Percentiles rank a stretch among this genome's conserved stretches.
phyloP scores from a whole-genome alignment of 2,329 filamentous ascomycete species.

The Neurospora sp. region DNA sequence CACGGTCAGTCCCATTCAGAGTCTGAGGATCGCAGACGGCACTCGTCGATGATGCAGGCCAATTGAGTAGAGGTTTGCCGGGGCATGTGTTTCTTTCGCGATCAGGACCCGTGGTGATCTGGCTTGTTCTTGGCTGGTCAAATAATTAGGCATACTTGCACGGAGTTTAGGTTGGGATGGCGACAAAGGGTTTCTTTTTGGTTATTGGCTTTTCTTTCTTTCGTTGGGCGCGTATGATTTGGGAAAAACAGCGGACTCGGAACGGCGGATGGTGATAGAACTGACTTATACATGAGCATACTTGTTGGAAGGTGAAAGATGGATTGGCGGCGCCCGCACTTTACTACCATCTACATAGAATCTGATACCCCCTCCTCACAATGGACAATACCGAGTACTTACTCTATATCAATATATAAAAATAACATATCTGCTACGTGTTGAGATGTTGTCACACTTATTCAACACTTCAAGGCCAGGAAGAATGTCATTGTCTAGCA shows the following conservation, averaged over 20 bases:
- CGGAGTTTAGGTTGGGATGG: background rate
- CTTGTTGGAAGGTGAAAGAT: background rate
- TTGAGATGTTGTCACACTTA: background rate
- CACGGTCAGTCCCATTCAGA: background rate
- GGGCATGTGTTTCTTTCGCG: background rate
- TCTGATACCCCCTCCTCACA: background rate
- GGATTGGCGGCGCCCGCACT: background rate
- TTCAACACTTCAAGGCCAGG: background rate
- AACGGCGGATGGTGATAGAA: background rate
- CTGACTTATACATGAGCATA: background rate
- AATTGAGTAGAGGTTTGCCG: background rate
- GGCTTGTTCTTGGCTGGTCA: background rate
- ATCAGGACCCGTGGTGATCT: background rate
- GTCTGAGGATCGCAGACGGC: background rate
- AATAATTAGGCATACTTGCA: background rate
- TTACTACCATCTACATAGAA: background rate
- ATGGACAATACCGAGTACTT: background rate
- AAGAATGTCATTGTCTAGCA: background rate
- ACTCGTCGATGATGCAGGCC: background rate
- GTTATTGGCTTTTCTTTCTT: background rate
- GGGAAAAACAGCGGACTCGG: background rate
- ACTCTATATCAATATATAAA: background rate
- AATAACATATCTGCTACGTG: background rate
- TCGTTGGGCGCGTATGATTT: background rate
- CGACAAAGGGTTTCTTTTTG: background rate